These are phyloP conservation scores for Syzygium malaccense DNA, from an alignment of 441 rosid species.

Conservation along the genomic window DNA sequence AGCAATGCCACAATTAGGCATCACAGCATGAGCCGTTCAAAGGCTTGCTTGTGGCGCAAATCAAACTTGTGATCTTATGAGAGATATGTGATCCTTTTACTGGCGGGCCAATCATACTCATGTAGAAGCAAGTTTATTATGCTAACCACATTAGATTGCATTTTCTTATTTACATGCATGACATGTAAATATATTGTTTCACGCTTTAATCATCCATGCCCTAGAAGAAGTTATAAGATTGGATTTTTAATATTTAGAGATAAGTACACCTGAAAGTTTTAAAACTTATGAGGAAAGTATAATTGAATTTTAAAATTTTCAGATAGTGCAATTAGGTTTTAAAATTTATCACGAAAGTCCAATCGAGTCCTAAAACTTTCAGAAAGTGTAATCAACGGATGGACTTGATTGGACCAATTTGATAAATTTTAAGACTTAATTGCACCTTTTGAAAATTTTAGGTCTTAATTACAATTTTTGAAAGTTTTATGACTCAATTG, in stretches of 20 bases:
- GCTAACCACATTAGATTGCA: neutral
- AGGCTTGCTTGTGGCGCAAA: neutral
- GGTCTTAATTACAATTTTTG: too few species aligned
- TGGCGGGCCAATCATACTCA: fast-evolving
- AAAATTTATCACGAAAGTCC: too few species aligned
- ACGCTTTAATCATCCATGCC: neutral
- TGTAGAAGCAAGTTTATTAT: neutral
- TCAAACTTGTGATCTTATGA: neutral
- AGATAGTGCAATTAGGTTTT: too few species aligned
- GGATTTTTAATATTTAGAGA: neutral
- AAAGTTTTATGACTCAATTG: too few species aligned
- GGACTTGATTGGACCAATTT: too few species aligned
- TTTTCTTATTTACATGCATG: neutral
- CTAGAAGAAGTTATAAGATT: neutral
- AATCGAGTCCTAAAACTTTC: too few species aligned
- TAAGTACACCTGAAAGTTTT: too few species aligned
- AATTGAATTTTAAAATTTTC: too few species aligned
- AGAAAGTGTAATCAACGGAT: too few species aligned
- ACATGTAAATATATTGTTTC: neutral
- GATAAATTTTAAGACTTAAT: too few species aligned
- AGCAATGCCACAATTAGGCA: neutral
- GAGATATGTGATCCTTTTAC: neutral
- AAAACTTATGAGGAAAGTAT: too few species aligned
- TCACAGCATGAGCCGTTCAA: neutral
- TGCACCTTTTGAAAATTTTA: too few species aligned